Evolutionary conservation across 805 yeast genomes (phyloP).

Genomic region (Jamesozyma piceae): DNA sequence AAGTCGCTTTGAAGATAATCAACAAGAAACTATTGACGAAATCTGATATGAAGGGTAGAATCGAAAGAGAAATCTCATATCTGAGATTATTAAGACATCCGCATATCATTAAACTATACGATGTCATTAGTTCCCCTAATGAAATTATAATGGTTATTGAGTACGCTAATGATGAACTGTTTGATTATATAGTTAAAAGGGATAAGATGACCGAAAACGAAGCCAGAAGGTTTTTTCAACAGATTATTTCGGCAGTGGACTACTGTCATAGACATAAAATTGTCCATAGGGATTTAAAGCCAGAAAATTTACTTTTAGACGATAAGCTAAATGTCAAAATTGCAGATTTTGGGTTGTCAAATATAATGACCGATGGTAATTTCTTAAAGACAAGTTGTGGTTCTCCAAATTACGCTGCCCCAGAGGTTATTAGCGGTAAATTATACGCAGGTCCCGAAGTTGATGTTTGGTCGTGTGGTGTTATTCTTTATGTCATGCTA

Average conservation of each 20-base stretch:
- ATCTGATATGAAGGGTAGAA: conserved; percentile 93
- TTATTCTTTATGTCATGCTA: conserved; percentile 86
- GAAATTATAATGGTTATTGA: conserved; percentile 97
- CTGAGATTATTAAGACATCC: conserved; percentile 84
- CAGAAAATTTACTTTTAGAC: conserved; percentile 83
- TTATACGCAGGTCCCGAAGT: conserved; percentile 97
- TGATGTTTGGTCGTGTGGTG: conserved; percentile 97
- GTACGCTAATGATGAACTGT: conserved; percentile 91
- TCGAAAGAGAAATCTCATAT: conserved; percentile 89
- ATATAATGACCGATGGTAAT: conserved; percentile 96
- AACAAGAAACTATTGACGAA: conserved; percentile 87
- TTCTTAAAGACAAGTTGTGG: conserved; percentile 93
- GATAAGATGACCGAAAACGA: conserved; percentile 89
- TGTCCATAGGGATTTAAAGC: conserved; percentile 93
- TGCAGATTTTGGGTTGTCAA: conserved; percentile 91
- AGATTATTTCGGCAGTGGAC: conserved; percentile 91
- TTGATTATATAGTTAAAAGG: conserved; percentile 89
- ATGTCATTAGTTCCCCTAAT: conserved; percentile 88
- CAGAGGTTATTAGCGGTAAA: conserved; percentile 91
- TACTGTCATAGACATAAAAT: conserved; percentile 94
- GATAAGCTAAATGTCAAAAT: conserved; percentile 87
- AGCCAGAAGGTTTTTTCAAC: conserved; percentile 90
- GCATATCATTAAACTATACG: conserved; percentile 89
- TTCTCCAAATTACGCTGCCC: conserved; percentile 95
- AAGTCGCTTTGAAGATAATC: conserved; percentile 88